Evolutionary conservation across 1,139 yeast species (phyloP), one percentile per base, ranked within the genome.

Genomic region (Saccharomyces hybrid): DNA sequence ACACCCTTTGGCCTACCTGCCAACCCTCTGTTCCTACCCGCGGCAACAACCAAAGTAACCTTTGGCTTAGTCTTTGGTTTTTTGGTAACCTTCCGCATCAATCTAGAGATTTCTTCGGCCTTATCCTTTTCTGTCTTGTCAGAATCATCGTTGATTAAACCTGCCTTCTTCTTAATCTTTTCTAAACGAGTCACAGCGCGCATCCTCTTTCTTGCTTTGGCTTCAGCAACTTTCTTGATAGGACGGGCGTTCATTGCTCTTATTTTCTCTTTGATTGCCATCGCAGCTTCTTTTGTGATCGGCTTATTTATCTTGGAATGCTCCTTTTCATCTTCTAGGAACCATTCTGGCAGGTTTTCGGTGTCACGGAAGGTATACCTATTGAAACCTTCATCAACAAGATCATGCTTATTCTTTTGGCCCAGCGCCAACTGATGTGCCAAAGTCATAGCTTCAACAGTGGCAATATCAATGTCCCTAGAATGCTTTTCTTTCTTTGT

Each of bases 1-100:
- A 93, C 83, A 69, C 99, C 99, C 75, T 83, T 86, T 38, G 99
- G 99, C 75, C 99, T 86, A 55, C 99, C 99, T 63, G 89, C 79
- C 52, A 91, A 75, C 59, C 97, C 96, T 70, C 78, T 86, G 72
- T 91, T 91, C 50, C 78, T 72, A 64, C 98, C 98, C 55, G 78
- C 76, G n/a, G 99, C 98, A 61, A 84, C 91, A 59, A 93, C 96
- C 61, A 89, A 80, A 0, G 96, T 88, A 44, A 89, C 88, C 78
- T 86, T 85, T 31, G 96, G 96, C 69, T 83, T 87, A 31, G 77
- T 75, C 70, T 82, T 82, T 69, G 84, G 87, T 69, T 86, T 87
- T 77, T 86, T 87, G 58, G 88, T 80, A 63, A 86, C 78, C 71
- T 86, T 88, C 66, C 81, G 83, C 89, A 91, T 86, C 72, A 93